A percentile compares a stretch with the other conserved stretches of the same genome.
Evolutionary conservation across 805 yeast genomes (phyloP).

Genomic region (Candida argentea): DNA sequence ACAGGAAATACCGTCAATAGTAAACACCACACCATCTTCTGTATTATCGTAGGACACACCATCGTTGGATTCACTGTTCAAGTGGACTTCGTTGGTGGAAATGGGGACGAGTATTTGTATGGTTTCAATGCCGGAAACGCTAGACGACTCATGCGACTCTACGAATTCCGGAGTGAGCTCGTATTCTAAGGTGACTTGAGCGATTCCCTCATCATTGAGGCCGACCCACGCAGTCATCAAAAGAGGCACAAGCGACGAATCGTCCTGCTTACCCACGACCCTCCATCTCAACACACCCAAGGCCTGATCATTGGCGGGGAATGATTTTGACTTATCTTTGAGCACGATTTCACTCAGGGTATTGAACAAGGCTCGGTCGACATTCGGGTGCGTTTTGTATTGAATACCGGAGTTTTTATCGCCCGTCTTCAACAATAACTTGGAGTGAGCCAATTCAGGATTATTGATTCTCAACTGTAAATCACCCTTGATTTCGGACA

Average conservation of each 20-base stretch:
- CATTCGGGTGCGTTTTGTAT: slow-evolving; percentile 94
- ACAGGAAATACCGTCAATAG: slow-evolving; percentile 42
- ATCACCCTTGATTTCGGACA: slow-evolving; percentile 83
- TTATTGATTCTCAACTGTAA: slow-evolving; percentile 80
- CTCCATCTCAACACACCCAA: slow-evolving; percentile 93
- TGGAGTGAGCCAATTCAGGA: slow-evolving; percentile 56
- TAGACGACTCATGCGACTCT: slow-evolving; percentile 12
- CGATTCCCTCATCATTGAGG: slow-evolving; percentile 47
- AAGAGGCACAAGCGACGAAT: slow-evolving; percentile 42
- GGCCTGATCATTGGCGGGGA: slow-evolving; percentile 86
- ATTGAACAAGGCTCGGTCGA: slow-evolving; percentile 67
- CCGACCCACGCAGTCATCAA: slow-evolving; percentile 79
- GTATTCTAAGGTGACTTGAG: slow-evolving; percentile 80
- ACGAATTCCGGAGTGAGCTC: slow-evolving; percentile 46
- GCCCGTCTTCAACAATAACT: slow-evolving; percentile 45
- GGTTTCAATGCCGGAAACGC: slow-evolving; percentile 38
- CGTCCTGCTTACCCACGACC: slow-evolving; percentile 54
- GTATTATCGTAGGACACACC: slow-evolving; percentile 43
- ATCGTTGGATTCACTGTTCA: slow-evolving; percentile 38
- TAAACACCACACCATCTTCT: slow-evolving; percentile 65
- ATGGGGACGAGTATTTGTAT: slow-evolving; percentile 57
- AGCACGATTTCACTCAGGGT: slow-evolving; percentile 51
- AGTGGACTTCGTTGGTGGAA: slow-evolving; percentile 43
- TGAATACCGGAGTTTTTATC: slow-evolving; percentile 44
- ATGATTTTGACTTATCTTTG: slow-evolving; percentile 67